phyloP scores from a whole-genome alignment of 163 green algal species.

The Coccomyxa subellipsoidea region DNA sequence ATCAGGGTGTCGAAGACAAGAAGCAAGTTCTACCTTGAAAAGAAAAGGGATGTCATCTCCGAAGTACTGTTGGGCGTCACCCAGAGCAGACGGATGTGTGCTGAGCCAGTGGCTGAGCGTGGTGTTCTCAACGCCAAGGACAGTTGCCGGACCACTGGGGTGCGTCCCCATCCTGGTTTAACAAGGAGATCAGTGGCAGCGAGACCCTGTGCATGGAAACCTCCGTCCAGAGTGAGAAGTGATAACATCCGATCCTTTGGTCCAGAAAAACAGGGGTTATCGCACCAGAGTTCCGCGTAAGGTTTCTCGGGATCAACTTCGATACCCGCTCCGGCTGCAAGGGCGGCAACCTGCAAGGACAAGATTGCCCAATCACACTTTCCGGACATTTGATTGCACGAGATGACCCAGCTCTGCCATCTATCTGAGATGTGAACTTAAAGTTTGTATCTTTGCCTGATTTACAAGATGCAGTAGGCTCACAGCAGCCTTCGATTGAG shows the following conservation, averaged over 20 bases:
- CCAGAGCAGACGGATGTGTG: constrained; percentile 63
- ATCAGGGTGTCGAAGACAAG: too few species aligned
- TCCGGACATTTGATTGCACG: too few species aligned
- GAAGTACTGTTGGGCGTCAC: constrained; percentile 62
- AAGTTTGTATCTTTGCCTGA: too few species aligned
- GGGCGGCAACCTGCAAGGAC: constrained; percentile 63
- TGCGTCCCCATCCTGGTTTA: constrained; percentile 94
- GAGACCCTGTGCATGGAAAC: too few species aligned
- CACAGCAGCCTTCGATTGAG: too few species aligned
- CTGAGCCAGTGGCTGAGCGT: constrained; percentile 64
- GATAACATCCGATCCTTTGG: too few species aligned
- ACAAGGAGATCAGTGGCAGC: background rate
- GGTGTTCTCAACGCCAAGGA: constrained; percentile 40
- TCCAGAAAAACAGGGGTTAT: too few species aligned
- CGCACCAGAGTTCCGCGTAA: constrained; percentile 94
- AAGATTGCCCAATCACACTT: background rate
- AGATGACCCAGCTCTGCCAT: too few species aligned
- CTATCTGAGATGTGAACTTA: too few species aligned
- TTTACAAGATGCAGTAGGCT: too few species aligned
- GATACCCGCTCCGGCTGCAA: constrained; percentile 57
- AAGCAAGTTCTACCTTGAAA: constrained; percentile 92
- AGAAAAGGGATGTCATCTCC: constrained; percentile 86
- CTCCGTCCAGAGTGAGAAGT: too few species aligned
- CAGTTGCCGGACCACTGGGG: constrained; percentile 73
- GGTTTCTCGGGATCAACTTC: constrained; percentile 66